Percentiles rank a stretch among this genome's conserved stretches.
Evolutionary conservation across 352 stramenopile genomes (phyloP).

Genomic region (Phytophthora ohioensis): DNA sequence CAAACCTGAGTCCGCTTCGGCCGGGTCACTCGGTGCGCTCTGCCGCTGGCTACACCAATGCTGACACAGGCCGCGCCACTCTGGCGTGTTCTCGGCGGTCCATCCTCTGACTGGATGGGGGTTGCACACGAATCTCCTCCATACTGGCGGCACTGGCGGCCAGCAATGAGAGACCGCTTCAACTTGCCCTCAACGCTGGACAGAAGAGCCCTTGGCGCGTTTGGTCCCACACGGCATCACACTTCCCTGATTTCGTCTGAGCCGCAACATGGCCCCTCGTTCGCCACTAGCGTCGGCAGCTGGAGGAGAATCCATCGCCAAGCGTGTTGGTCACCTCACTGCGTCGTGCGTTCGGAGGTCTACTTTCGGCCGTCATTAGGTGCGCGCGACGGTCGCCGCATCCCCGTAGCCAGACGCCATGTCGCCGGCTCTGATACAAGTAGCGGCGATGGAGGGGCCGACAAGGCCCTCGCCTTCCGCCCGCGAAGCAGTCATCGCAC

Average conservation of each 20-base stretch:
- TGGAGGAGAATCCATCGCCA: slow-evolving; percentile 6
- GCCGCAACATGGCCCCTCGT: not conserved
- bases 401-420: slow-evolving; percentile 14
- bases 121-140: slow-evolving; percentile 32
- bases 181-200: slow-evolving; percentile 24
- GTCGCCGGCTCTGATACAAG: slow-evolving; percentile 2
- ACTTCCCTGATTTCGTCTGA: slow-evolving; percentile 19
- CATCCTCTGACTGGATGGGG: slow-evolving; percentile 35
- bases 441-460: slow-evolving; percentile 3
- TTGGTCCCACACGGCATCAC: slow-evolving; percentile 24
- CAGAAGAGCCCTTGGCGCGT: slow-evolving; percentile 23
- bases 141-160: slow-evolving; percentile 17
- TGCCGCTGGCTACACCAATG: slow-evolving; percentile 33
- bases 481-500: slow-evolving; percentile 9
- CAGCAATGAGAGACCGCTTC: slow-evolving; percentile 27
- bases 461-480: not conserved
- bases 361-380: slow-evolving; percentile 11
- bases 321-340: slow-evolving; percentile 5
- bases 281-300: not conserved
- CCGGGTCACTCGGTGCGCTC: slow-evolving; percentile 20
- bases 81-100: slow-evolving; percentile 33
- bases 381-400: slow-evolving; percentile 5
- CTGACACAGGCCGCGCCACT: slow-evolving; percentile 33
- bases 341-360: slow-evolving; percentile 3
- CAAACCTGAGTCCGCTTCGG: slow-evolving; percentile 40